These are phyloP conservation scores for Myriangium duriaei DNA, from an alignment of 2,329 filamentous ascomycete genomes.

Conservation along the genomic window DNA sequence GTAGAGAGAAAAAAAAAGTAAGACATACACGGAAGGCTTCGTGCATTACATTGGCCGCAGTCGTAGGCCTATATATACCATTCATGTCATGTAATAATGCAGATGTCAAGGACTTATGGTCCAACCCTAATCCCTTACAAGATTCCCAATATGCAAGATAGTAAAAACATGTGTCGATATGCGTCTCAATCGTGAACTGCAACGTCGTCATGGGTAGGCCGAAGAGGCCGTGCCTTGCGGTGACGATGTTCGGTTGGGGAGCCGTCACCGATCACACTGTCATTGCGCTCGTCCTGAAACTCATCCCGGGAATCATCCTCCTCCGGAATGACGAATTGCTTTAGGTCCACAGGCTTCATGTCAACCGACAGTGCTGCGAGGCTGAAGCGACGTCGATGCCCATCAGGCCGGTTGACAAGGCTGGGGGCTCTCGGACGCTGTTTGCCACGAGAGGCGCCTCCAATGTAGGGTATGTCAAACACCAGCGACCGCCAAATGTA, in stretches of 20 bases:
- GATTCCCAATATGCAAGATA: too few species aligned
- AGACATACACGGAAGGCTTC: too few species aligned
- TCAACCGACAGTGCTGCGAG: conserved; percentile 6
- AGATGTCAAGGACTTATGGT: too few species aligned
- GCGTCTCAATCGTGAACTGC: background rate
- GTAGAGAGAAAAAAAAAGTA: background rate
- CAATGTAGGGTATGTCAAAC: conserved; percentile 48
- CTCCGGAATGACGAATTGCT: conserved; percentile 4
- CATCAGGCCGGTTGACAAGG: conserved; percentile 44
- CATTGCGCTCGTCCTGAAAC: conserved; percentile 2
- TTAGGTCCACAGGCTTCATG: conserved; percentile 1
- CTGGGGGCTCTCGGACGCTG: conserved; percentile 49
- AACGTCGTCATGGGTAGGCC: background rate
- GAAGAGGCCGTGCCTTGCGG: background rate
- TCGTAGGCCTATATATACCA: background rate
- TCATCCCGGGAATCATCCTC: conserved; percentile 4
- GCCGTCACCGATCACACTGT: conserved; percentile 6
- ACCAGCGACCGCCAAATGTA: conserved; percentile 47
- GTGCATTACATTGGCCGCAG: background rate
- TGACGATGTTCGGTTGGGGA: conserved; percentile 3
- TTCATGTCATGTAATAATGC: background rate
- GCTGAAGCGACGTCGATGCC: conserved; percentile 33
- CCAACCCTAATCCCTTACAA: too few species aligned
- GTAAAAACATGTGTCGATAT: too few species aligned
- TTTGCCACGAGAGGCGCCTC: conserved; percentile 48